These are phyloP conservation scores for Prunella vulgaris DNA, from an alignment of 257 asterid species.

Conservation along the genomic window DNA sequence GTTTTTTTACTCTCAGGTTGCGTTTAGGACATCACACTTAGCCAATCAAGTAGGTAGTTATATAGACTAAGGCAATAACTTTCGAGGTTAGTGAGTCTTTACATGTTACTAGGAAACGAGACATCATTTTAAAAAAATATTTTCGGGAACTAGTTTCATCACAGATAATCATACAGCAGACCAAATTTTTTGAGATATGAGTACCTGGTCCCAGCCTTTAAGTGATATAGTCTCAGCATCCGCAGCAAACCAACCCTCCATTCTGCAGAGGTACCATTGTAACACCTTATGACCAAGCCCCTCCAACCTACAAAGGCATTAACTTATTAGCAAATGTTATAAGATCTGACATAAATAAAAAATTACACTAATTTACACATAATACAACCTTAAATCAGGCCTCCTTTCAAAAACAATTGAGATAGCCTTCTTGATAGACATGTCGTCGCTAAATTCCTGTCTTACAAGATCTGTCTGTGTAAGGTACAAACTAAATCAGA, in stretches of 20 bases:
- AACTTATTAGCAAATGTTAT: not conserved
- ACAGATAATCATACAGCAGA: not conserved
- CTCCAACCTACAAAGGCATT: constrained; percentile 53
- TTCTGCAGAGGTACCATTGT: constrained; percentile 95
- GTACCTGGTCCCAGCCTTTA: constrained; percentile 90
- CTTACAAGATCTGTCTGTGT: constrained; percentile 70
- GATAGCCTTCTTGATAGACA: constrained; percentile 77
- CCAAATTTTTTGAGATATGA: constrained; percentile 1
- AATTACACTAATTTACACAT: not conserved
- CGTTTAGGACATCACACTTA: not conserved
- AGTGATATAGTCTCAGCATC: constrained; percentile 94
- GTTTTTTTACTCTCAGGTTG: not conserved
- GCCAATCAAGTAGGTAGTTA: not conserved
- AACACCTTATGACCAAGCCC: constrained; percentile 75
- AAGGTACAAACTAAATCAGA: constrained; percentile 3
- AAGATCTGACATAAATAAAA: not conserved
- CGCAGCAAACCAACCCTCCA: constrained; percentile 99
- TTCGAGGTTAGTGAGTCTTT: not conserved
- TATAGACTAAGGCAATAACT: not conserved
- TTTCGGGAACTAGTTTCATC: constrained; percentile 7
- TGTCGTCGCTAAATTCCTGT: constrained; percentile 64
- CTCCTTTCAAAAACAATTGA: constrained; percentile 72
- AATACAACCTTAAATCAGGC: constrained; percentile 75
- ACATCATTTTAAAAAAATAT: not conserved
- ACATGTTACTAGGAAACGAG: not conserved